Evolutionary conservation across 1,284 basidiomycete species (phyloP).

Genomic region (Ceratorhiza oryzae-sativae): DNA sequence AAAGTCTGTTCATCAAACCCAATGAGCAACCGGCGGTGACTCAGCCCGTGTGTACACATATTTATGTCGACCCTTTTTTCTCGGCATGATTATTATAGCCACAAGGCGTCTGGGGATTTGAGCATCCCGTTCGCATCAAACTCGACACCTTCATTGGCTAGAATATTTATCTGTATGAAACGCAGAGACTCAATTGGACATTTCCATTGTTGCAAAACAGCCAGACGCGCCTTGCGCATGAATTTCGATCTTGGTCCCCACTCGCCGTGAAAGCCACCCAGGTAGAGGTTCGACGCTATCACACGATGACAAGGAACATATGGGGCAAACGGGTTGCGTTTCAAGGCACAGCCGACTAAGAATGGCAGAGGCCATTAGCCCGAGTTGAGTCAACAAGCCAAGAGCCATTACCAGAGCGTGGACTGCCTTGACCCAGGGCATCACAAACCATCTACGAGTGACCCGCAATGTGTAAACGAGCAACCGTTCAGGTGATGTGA

Average conservation of each 20-base stretch:
- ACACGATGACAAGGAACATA: constrained; percentile 71
- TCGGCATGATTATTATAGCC: constrained; percentile 4
- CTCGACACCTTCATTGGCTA: constrained; percentile 59
- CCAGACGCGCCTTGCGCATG: too few relatives aligned
- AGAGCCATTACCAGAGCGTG: constrained; percentile 59
- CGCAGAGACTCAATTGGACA: too few relatives aligned
- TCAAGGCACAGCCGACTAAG: constrained; percentile 65
- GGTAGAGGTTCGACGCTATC: constrained; percentile 63
- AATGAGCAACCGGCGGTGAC: neutral
- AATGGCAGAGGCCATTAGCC: constrained; percentile 8
- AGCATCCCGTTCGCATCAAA: constrained; percentile 59
- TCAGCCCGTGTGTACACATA: neutral
- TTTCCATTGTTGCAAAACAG: too few relatives aligned
- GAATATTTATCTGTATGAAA: constrained; percentile 54
- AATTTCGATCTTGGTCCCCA: constrained; percentile 59
- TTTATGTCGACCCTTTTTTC: neutral
- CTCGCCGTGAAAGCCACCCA: constrained; percentile 68
- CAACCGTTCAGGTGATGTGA: too few relatives aligned
- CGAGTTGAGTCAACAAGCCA: neutral
- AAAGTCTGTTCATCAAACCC: neutral
- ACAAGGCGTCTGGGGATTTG: constrained; percentile 6
- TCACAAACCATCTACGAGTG: constrained; percentile 52
- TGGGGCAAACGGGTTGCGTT: constrained; percentile 69
- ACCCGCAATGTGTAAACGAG: neutral
- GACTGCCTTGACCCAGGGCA: constrained; percentile 61